Evolutionary conservation across 192 early-diverging fungal genomes (phyloP).

Genomic region (Backusella parvicylindrica): DNA sequence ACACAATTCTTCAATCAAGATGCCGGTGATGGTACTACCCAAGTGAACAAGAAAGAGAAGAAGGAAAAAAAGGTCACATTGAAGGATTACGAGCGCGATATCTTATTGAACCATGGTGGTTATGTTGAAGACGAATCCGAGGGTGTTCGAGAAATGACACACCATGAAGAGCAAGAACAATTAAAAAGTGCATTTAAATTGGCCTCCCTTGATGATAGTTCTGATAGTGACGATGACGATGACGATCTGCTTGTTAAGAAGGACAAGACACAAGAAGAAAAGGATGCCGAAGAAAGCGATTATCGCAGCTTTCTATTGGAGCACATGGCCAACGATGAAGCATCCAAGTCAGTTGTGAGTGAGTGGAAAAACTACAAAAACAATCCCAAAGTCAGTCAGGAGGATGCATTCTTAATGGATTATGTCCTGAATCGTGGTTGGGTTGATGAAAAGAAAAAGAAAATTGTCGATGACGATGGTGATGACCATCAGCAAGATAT

Average conservation of each 20-base stretch:
- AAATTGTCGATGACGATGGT: conserved; percentile 64
- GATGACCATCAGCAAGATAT: conserved; percentile 56
- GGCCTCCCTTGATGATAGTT: conserved; percentile 50
- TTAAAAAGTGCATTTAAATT: conserved; percentile 69
- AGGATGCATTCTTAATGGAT: conserved; percentile 78
- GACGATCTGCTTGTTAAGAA: conserved; percentile 70
- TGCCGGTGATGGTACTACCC: conserved; percentile 55
- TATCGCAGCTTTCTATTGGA: conserved; percentile 88
- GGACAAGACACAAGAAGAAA: conserved; percentile 70
- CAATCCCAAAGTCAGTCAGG: conserved; percentile 43
- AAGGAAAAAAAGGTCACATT: conserved; percentile 68
- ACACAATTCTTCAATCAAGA: conserved; percentile 76
- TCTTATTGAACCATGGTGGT: conserved; percentile 65
- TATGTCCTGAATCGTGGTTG: conserved; percentile 93
- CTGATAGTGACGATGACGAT: conserved; percentile 26
- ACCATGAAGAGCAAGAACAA: conserved; percentile 81
- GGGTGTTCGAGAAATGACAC: conserved; percentile 57
- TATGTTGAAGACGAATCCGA: conserved; percentile 37
- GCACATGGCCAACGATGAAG: conserved; percentile 59
- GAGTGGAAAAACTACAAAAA: conserved; percentile 57
- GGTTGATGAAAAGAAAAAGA: conserved; percentile 61
- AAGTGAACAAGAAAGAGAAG: conserved; percentile 52
- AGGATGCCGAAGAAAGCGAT: conserved; percentile 81
- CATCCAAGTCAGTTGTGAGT: conserved; percentile 51
- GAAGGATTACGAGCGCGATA: conserved; percentile 84